Conservation (phyloP, 352 stramenopile genomes). For the Pythium pyrilobum region DNA sequence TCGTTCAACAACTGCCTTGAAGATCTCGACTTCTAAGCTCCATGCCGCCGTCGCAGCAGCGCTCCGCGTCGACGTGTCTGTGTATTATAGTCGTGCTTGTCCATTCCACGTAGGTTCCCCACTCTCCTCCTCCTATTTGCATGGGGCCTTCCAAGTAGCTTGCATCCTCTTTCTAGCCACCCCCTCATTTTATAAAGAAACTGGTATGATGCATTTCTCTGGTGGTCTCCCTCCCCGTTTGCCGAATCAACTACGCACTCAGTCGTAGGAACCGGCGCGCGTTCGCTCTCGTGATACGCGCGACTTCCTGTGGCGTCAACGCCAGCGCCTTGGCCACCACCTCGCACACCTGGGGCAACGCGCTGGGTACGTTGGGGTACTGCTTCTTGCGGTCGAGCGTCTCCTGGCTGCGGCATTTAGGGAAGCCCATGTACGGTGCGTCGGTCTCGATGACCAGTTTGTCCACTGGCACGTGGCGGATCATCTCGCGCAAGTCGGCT, state of each 20-base stretch:
- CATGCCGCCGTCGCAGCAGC: no score
- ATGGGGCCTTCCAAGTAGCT: no score
- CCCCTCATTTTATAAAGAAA: conserved; percentile 8
- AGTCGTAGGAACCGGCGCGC: conserved; percentile 66
- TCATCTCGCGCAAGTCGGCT: conserved; percentile 43
- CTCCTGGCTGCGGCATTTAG: conserved; percentile 47
- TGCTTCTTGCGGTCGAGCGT: conserved; percentile 42
- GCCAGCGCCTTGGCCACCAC: conserved; percentile 45
- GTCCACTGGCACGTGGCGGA: conserved; percentile 62
- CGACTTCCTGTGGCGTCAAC: conserved; percentile 46
- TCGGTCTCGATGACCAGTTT: conserved; percentile 90
- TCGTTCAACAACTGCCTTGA: conserved; percentile 59
- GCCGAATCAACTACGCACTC: background rate
- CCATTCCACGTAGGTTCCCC: no score
- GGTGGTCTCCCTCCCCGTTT: background rate
- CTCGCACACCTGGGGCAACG: conserved; percentile 52
- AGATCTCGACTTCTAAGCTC: conserved; percentile 23
- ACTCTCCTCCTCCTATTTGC: no score
- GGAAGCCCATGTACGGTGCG: conserved; percentile 89
- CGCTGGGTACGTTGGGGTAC: conserved; percentile 75
- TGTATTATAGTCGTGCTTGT: conserved; percentile 3
- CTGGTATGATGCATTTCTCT: background rate
- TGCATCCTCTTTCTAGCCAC: no score
- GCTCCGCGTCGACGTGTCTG: no score
- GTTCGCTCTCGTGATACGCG: conserved; percentile 54